phyloP scores from a whole-genome alignment of 2,329 filamentous ascomycete species.

The Sarocladiaceae sp. region DNA sequence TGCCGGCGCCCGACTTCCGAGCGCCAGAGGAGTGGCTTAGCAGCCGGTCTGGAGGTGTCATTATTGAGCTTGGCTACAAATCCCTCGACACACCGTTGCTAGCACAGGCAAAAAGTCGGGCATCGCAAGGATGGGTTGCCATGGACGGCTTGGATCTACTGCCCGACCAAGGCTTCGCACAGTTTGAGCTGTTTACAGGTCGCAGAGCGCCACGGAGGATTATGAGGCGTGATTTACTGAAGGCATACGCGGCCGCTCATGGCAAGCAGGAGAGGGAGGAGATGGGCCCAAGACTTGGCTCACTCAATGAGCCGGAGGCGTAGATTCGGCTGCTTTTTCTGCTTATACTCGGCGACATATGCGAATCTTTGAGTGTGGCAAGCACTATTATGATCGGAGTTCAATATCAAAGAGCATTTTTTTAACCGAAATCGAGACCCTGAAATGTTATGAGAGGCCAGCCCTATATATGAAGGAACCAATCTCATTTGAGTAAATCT shows the following conservation, averaged over 20 bases:
- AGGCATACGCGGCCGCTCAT: conserved; percentile 38
- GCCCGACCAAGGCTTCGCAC: conserved; percentile 75
- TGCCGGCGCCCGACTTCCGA: conserved; percentile 64
- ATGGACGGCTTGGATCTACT: conserved; percentile 73
- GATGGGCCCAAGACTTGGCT: background rate
- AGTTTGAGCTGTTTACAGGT: conserved; percentile 78
- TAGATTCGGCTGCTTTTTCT: background rate
- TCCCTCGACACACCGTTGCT: conserved; percentile 68
- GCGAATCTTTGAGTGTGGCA: background rate
- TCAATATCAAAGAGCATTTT: too few species aligned
- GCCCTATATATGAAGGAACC: too few species aligned
- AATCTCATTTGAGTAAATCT: too few species aligned
- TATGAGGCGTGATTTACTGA: conserved; percentile 64
- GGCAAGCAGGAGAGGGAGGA: conserved; percentile 17
- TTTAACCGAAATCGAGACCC: too few species aligned
- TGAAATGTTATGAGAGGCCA: too few species aligned
- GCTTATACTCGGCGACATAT: background rate
- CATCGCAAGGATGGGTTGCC: conserved; percentile 62
- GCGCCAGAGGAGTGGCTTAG: conserved; percentile 66
- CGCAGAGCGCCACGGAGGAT: conserved; percentile 46
- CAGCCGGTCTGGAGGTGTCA: conserved; percentile 70
- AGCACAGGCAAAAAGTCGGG: conserved; percentile 58
- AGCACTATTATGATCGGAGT: too few species aligned
- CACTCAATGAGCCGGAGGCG: conserved; percentile 1
- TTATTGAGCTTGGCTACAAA: conserved; percentile 72